Evolutionary conservation across 805 yeast species (phyloP), one percentile per base, ranked within the genome.

Genomic region (Metschnikowia gelsemii): DNA sequence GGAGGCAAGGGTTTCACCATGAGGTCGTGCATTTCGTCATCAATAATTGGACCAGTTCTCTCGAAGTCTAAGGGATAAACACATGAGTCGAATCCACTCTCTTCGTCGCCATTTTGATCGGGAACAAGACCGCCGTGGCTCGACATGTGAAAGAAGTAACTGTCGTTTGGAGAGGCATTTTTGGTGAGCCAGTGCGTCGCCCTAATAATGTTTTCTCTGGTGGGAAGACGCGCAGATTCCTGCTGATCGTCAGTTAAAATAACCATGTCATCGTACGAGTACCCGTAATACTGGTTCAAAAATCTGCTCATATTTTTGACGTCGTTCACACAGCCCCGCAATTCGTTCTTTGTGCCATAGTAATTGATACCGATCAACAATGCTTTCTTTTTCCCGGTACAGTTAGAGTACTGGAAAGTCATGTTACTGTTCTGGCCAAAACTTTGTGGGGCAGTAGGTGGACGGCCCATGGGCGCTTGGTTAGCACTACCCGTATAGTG

Each of bases 241-340:
- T 68, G 23, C 56, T 59, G 52, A 51, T 80, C 84, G 56, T 80
- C 86, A 1, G 83, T 76, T 30, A 81, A 61, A 35, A 77, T 59
- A 11, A 81, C 86, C 52, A 81, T 79, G 57, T 80, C 79, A 46
- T 76, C 78, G 23, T 66, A 64, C 8, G 51, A 49, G 54, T 76
- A 81, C 0, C 84, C 84, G 22, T 61, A 52, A 38, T 42, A 37
- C 43, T 48, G 50, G 42, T 45, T 48, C 42, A 79, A 64, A 46
- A 73, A 74, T 32, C 54, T 51, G 38, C 61, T 66, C 70, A 78
- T 75, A 62, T 76, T 78, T 37, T 72, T 62, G 13, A 73, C 87
- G 61, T 87, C 96, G 56, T 87, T 87, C 56, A 87, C 83, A 60
- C 95, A 87, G 1, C 96, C 96, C 32, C 80, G 69, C 34, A 87